Evolutionary conservation across 148 eudicot species (phyloP).

Genomic region (Cornus florida): DNA sequence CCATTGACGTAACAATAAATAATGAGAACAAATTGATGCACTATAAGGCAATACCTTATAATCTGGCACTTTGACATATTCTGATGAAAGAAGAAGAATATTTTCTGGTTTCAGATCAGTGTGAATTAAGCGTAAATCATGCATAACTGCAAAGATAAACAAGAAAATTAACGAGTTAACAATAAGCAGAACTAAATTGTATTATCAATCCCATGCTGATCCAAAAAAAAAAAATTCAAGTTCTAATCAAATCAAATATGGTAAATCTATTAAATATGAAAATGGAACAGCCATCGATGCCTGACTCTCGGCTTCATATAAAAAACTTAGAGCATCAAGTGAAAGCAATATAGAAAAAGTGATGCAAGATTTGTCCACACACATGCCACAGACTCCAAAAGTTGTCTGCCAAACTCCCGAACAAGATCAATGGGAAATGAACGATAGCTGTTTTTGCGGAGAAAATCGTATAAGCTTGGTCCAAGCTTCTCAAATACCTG

Average conservation of each 20-base stretch:
- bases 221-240: background rate
- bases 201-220: background rate
- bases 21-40: background rate
- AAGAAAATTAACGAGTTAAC: slow-evolving; percentile 10
- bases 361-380: slow-evolving; percentile 41
- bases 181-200: background rate
- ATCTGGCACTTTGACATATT: slow-evolving; percentile 55
- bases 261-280: background rate
- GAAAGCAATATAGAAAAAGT: slow-evolving; percentile 12
- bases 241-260: background rate
- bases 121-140: slow-evolving; percentile 61
- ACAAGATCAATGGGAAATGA: slow-evolving; percentile 71
- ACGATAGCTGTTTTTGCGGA: slow-evolving; percentile 66
- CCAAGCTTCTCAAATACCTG: slow-evolving; percentile 78
- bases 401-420: slow-evolving; percentile 69
- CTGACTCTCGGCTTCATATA: background rate
- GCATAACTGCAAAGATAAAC: slow-evolving; percentile 54
- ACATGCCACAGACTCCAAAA: slow-evolving; percentile 73
- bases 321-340: slow-evolving; percentile 12
- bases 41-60: slow-evolving; percentile 40
- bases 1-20: background rate
- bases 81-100: slow-evolving; percentile 57
- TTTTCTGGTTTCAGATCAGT: slow-evolving; percentile 67
- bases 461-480: slow-evolving; percentile 68
- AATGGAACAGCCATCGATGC: background rate